These are phyloP conservation scores for Euphrasia arctica DNA, from an alignment of 305 asterid species.

Conservation along the genomic window DNA sequence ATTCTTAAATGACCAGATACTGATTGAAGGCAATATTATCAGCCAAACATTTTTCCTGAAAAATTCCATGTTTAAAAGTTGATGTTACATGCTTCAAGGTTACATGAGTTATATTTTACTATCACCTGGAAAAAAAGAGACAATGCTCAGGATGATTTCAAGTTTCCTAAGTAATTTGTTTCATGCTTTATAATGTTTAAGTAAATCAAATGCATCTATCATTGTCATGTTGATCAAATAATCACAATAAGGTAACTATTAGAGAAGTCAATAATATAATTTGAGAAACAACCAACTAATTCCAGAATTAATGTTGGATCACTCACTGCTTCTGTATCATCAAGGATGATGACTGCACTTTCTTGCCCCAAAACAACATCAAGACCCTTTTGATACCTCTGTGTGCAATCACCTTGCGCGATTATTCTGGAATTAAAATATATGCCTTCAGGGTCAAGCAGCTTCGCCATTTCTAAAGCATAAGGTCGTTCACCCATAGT, in stretches of 20 bases:
- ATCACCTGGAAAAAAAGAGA: constrained; percentile 8
- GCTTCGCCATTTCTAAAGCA: constrained; percentile 79
- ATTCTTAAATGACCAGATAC: not conserved
- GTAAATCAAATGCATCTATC: not conserved
- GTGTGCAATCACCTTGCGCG: constrained; percentile 86
- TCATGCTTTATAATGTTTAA: not conserved
- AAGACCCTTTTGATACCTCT: constrained; percentile 78
- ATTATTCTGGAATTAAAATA: constrained; percentile 82
- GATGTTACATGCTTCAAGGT: not conserved
- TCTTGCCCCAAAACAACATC: constrained; percentile 90
- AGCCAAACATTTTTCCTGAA: not conserved
- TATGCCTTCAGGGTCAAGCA: constrained; percentile 70
- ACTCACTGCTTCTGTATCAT: constrained; percentile 83
- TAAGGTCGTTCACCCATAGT: constrained; percentile 96
- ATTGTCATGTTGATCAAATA: not conserved
- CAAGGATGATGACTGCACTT: constrained; percentile 84
- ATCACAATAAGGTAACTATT: not conserved
- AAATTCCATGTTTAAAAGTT: not conserved
- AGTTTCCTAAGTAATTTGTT: not conserved
- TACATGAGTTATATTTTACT: not conserved
- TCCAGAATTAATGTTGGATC: constrained; percentile 9
- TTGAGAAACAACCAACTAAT: constrained; percentile 12
- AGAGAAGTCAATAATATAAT: not conserved
- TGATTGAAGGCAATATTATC: not conserved
- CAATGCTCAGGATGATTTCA: not conserved